Base-by-base conservation (phyloP, 495 filamentous ascomycete species). In the Podospora fimiseda region DNA sequence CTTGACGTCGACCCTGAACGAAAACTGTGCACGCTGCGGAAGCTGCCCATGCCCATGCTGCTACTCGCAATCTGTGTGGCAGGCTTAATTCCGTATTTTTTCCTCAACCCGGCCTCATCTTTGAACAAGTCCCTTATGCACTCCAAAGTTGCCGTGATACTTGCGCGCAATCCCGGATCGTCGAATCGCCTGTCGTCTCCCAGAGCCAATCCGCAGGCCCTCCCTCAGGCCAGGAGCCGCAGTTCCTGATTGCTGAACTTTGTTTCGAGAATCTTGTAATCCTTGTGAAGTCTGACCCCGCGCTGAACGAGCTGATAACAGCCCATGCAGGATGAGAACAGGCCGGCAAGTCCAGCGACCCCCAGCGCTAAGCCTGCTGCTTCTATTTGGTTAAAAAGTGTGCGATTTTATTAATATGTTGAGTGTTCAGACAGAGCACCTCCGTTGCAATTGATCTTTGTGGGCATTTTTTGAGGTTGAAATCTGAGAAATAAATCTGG, bases 171-270 rank as follows among this genome's bases (percentile, higher is more conserved):
- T 23, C 13, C 20, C 16, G 2, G 38, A n/a, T 0, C 15, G 1
- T 13, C 9, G n/a, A 13, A 15, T 1, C 7, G 13, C 13, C n/a
- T n/a, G 8, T n/a, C 33, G 8, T 37, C 8, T 8, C 33, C 33
- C 33, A 37, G 33, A 20, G n/a, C n/a, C n/a, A 51, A n/a, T 1
- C 48, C 48, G 20, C 48, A 51, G 1, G 38, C 48, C 20, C 38
- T 19, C 2, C 48, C 48, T 39, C 48, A 51, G n/a, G 48, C 20
- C 2, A 5, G 36, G 1, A 51, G n/a, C 1, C 48, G 48, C 5
- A 51, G 19, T 21, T 39, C 37, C 11, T 51, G 48, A 19, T 51
- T 51, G 11, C 8, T n/a, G n/a, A 21, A 51, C 9, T 51, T 51
- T 9, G 48, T n/a, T 20, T 51, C 48, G 5, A 51, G 48, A 16